Percentiles rank a stretch among this genome's conserved stretches.
Evolutionary conservation across 2,329 filamentous ascomycete species (phyloP).

Genomic region (Trichoderma guizhouense): DNA sequence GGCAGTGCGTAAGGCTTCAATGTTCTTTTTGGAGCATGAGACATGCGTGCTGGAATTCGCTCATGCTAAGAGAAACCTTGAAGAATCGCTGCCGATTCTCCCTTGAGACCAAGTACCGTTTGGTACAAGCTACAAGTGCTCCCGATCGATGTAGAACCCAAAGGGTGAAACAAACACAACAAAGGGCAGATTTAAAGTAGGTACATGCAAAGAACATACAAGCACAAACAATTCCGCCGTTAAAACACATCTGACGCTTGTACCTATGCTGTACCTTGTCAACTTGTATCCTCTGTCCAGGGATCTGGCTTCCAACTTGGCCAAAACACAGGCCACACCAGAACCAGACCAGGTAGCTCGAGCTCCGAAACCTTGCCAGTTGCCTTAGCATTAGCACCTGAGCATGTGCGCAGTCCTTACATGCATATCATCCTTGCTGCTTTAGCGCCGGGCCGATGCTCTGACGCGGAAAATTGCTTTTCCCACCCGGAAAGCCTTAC

Average conservation of each 20-base stretch:
- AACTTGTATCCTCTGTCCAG: neutral
- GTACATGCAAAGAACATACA: neutral
- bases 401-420: conserved; percentile 1
- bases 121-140: neutral
- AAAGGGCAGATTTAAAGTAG: neutral
- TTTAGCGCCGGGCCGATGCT: conserved; percentile 1
- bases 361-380: neutral
- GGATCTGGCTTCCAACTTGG: neutral
- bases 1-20: neutral
- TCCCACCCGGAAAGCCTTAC: neutral
- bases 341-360: neutral
- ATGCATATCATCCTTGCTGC: conserved; percentile 17
- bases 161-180: neutral
- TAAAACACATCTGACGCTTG: neutral
- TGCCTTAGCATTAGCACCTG: neutral
- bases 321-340: neutral
- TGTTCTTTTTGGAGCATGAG: neutral
- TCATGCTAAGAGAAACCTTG: neutral
- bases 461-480: neutral
- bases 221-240: neutral
- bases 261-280: neutral
- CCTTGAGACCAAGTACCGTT: neutral
- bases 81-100: neutral
- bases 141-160: neutral
- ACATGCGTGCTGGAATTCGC: neutral